phyloP scores from a whole-genome alignment of 2,329 filamentous ascomycete genomes.

The Elsinoe ampelina region DNA sequence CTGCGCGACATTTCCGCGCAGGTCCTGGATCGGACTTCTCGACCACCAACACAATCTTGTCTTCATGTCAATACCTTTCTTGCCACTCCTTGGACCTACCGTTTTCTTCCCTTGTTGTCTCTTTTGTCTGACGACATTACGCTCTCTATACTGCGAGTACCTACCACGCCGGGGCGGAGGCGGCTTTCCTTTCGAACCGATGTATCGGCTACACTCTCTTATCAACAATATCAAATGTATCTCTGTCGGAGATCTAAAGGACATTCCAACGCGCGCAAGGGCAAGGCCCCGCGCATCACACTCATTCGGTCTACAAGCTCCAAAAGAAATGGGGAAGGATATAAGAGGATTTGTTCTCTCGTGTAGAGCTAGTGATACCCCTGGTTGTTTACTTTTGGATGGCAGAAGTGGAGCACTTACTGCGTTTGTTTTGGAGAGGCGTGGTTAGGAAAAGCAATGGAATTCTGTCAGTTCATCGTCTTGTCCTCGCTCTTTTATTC shows the following conservation, averaged over 20 bases:
- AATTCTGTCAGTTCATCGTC: neutral
- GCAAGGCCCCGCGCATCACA: slow-evolving; percentile 7
- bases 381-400: neutral
- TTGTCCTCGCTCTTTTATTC: neutral
- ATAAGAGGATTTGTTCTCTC: neutral
- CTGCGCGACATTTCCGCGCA: neutral
- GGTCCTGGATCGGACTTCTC: slow-evolving; percentile 7
- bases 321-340: neutral
- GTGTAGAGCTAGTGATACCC: slow-evolving; percentile 2
- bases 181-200: neutral
- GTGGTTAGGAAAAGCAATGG: slow-evolving; percentile 9
- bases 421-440: neutral
- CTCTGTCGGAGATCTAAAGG: neutral
- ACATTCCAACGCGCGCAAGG: slow-evolving; percentile 6
- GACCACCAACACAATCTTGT: neutral
- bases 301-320: neutral
- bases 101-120: neutral
- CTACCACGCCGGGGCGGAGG: neutral
- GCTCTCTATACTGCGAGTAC: neutral
- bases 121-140: slow-evolving; percentile 4
- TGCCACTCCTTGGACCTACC: neutral
- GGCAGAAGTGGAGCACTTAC: slow-evolving; percentile 5
- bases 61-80: slow-evolving; percentile 8
- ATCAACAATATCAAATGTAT: too few relatives aligned
- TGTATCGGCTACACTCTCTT: too few relatives aligned